Evolutionary conservation across 1,284 basidiomycete genomes (phyloP).

Genomic region (Somion occarium): DNA sequence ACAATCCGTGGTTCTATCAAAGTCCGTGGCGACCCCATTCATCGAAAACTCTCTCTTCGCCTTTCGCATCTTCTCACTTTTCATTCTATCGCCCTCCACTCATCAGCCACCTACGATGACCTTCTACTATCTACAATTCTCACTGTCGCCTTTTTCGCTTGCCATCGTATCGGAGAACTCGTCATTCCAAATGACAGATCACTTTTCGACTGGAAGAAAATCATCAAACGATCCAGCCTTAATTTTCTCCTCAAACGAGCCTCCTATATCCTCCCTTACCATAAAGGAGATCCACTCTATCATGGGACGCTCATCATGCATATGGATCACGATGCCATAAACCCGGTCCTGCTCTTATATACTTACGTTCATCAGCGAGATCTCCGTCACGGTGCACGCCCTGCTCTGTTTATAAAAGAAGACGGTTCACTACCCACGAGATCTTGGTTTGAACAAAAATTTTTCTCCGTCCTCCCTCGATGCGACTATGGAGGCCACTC

Average conservation of each 20-base stretch:
- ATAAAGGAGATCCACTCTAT: conserved; percentile 30
- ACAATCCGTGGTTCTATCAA: conserved; percentile 30
- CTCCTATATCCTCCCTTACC: conserved; percentile 23
- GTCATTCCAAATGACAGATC: conserved; percentile 15
- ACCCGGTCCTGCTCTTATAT: conserved; percentile 14
- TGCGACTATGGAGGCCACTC: conserved; percentile 29
- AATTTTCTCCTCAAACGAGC: neutral
- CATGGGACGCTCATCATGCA: conserved; percentile 22
- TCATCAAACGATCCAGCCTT: conserved; percentile 16
- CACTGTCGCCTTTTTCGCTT: conserved; percentile 25
- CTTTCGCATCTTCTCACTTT: conserved; percentile 5
- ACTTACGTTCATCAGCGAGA: conserved; percentile 22
- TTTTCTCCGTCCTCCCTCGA: conserved; percentile 13
- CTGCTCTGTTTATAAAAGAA: conserved; percentile 17
- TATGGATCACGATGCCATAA: neutral
- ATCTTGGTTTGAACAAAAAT: conserved; percentile 20
- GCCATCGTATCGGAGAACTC: conserved; percentile 30
- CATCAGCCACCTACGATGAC: conserved; percentile 24
- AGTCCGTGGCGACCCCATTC: conserved; percentile 10
- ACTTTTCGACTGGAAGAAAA: conserved; percentile 19
- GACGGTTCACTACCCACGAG: conserved; percentile 21
- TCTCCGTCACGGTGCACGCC: conserved; percentile 13
- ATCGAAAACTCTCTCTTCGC: conserved; percentile 25
- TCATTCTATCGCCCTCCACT: neutral
- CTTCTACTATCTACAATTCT: conserved; percentile 25